Percentiles rank a stretch among this genome's conserved stretches.
Conservation (phyloP, 2,329 filamentous ascomycete genomes). For the Colletotrichum sp. region DNA sequence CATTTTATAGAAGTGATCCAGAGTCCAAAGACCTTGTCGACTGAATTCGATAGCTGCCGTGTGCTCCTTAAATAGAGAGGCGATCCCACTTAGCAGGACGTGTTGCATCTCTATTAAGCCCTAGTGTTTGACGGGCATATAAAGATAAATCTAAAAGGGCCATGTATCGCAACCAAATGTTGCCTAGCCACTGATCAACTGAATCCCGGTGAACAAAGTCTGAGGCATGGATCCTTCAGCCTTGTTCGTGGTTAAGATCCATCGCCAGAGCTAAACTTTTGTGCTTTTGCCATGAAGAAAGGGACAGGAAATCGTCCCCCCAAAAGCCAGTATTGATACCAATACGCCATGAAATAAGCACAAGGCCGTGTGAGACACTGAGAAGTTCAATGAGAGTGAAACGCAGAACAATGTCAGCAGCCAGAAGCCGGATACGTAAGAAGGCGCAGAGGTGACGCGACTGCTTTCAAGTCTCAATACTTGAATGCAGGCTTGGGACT, state of each 20-base stretch:
- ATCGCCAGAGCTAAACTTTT: neutral
- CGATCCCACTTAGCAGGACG: neutral
- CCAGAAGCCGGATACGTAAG: neutral
- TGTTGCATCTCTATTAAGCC: neutral
- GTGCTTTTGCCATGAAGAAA: neutral
- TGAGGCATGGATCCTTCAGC: neutral
- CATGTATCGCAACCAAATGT: too few relatives aligned
- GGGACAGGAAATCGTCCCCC: neutral
- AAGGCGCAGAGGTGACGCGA: too few relatives aligned
- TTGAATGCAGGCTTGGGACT: neutral
- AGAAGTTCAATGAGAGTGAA: fast-evolving
- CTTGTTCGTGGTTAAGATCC: neutral
- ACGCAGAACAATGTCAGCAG: neutral
- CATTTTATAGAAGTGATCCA: too few relatives aligned
- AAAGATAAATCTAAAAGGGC: neutral
- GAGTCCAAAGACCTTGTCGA: too few relatives aligned
- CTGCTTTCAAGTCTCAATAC: neutral
- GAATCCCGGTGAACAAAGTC: too few relatives aligned
- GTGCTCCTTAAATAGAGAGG: neutral
- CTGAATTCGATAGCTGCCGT: neutral
- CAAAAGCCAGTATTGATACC: neutral
- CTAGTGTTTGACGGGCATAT: neutral
- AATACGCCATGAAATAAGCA: neutral
- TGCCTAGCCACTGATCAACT: too few relatives aligned
- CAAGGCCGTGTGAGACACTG: neutral